Conservation (phyloP, 257 asterid genomes). For the Solanum okadae region DNA sequence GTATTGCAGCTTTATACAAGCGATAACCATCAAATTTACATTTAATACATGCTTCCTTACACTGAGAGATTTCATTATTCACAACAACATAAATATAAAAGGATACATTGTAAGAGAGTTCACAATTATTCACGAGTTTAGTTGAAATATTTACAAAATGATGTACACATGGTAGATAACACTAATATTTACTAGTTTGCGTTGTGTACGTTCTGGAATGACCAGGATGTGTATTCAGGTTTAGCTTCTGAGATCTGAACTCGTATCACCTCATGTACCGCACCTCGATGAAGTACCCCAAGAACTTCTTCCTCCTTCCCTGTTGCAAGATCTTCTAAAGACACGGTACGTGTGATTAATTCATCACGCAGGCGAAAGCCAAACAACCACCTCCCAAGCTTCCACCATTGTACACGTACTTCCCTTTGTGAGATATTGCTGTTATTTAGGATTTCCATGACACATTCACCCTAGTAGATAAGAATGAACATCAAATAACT, state of each 20-base stretch:
- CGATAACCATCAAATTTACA: neutral
- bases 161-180: neutral
- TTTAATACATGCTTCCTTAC: neutral
- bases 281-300: constrained; percentile 71
- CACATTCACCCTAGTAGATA: constrained; percentile 29
- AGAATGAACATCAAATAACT: neutral
- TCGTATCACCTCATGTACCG: constrained; percentile 68
- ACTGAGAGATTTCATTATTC: neutral
- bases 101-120: neutral
- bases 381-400: constrained; percentile 72
- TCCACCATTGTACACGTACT: constrained; percentile 83
- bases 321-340: constrained; percentile 39
- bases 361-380: constrained; percentile 72
- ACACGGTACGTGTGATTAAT: constrained; percentile 29
- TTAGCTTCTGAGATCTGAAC: constrained; percentile 54
- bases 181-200: neutral
- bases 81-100: neutral
- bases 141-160: neutral
- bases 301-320: constrained; percentile 43
- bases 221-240: constrained; percentile 44
- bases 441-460: constrained; percentile 35
- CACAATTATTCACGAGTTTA: neutral
- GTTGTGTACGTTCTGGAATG: constrained; percentile 26
- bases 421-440: constrained; percentile 48
- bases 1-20: neutral